Conservation (phyloP, 306 rosid species). For the Quercus bicolor region DNA sequence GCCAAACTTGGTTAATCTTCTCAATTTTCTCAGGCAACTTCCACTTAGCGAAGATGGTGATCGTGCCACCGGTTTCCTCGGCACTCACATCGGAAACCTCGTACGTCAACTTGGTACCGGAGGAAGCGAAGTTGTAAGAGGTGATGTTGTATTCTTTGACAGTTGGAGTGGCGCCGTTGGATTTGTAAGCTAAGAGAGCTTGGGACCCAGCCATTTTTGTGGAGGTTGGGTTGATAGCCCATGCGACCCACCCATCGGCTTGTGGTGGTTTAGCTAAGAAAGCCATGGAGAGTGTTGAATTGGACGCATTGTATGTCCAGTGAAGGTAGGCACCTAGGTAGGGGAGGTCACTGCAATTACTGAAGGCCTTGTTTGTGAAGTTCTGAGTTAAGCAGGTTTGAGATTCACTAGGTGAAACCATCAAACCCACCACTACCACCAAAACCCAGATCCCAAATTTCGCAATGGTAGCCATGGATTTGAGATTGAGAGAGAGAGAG, state of each 20-base stretch:
- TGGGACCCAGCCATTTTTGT: conserved; percentile 56
- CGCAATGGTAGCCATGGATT: too few relatives aligned
- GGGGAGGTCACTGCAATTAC: conserved; percentile 52
- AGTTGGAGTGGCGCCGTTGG: background rate
- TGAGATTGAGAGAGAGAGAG: too few relatives aligned
- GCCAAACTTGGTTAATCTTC: conserved; percentile 56
- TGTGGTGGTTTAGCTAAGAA: conserved; percentile 34
- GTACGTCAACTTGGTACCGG: conserved; percentile 11
- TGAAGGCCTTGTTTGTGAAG: conserved; percentile 26
- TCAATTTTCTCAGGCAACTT: conserved; percentile 36
- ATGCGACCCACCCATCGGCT: conserved; percentile 55
- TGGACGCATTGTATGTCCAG: conserved; percentile 49
- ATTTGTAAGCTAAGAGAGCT: conserved; percentile 45
- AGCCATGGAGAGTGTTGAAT: conserved; percentile 58
- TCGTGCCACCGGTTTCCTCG: background rate
- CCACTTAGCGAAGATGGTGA: conserved; percentile 37
- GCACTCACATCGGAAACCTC: conserved; percentile 31
- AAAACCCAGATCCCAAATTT: too few relatives aligned
- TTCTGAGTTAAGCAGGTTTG: conserved; percentile 39
- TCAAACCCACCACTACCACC: background rate
- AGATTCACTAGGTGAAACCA: conserved; percentile 32
- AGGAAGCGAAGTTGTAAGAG: background rate
- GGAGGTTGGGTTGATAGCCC: conserved; percentile 66
- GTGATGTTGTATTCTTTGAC: conserved; percentile 35
- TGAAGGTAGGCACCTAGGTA: conserved; percentile 45